Evolutionary conservation across 2,329 filamentous ascomycete species (phyloP).

Genomic region (Ascochyta pisi): DNA sequence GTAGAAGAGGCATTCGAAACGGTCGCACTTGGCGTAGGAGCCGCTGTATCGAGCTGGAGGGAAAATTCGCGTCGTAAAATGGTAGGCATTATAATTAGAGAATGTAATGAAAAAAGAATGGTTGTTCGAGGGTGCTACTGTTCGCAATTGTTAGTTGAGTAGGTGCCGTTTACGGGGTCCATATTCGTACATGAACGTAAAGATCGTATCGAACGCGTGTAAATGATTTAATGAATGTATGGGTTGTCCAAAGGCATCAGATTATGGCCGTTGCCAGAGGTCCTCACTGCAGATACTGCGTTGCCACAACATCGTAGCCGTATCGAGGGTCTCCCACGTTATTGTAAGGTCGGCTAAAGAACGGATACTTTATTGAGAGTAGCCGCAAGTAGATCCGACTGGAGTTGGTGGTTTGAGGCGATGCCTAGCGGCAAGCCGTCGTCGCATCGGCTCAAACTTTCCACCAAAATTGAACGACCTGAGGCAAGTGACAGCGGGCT

Average conservation of each 20-base stretch:
- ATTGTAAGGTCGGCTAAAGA: slow-evolving; percentile 32
- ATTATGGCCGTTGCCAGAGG: slow-evolving; percentile 19
- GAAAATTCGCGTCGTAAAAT: slow-evolving; percentile 13
- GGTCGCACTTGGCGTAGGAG: slow-evolving; percentile 13
- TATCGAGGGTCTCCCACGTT: slow-evolving; percentile 27
- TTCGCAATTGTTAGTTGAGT: neutral
- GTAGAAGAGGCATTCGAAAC: neutral
- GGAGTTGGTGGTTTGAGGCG: slow-evolving; percentile 35
- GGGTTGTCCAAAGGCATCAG: slow-evolving; percentile 19
- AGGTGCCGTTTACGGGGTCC: neutral
- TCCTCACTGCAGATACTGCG: slow-evolving; percentile 26
- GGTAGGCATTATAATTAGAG: slow-evolving; percentile 42
- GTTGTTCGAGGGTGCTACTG: slow-evolving; percentile 1
- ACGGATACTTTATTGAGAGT: slow-evolving; percentile 37
- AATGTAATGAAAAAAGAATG: slow-evolving; percentile 10
- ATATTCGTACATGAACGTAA: slow-evolving; percentile 13
- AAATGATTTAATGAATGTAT: slow-evolving; percentile 25
- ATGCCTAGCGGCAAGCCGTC: slow-evolving; percentile 29
- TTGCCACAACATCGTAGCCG: slow-evolving; percentile 25
- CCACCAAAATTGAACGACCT: slow-evolving; percentile 17
- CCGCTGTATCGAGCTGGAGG: slow-evolving; percentile 24
- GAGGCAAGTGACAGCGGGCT: slow-evolving; percentile 22
- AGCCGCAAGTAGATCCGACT: slow-evolving; percentile 26
- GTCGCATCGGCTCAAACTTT: slow-evolving; percentile 34
- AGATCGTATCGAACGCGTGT: slow-evolving; percentile 17